Evolutionary conservation across 805 yeast species (phyloP).

Genomic region (Starmerella powellii): DNA sequence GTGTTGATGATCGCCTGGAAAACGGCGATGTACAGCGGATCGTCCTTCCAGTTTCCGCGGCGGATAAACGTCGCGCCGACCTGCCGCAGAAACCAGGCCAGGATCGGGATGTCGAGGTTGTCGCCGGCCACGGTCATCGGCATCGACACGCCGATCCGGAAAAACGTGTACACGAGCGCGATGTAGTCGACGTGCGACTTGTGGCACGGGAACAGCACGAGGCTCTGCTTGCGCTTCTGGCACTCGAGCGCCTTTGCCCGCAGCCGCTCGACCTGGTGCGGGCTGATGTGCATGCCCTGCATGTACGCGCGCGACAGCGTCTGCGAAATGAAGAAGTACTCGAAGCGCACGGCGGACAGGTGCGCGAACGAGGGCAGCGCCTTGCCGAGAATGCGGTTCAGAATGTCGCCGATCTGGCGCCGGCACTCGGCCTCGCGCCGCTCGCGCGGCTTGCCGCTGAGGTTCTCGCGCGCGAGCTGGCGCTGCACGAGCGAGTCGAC

Average conservation of each 20-base stretch:
- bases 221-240: conserved; percentile 28
- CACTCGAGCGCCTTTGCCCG: conserved; percentile 29
- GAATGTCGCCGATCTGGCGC: conserved; percentile 26
- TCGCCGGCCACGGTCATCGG: conserved; percentile 59
- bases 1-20: conserved; percentile 38
- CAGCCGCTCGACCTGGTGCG: conserved; percentile 28
- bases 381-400: conserved; percentile 25
- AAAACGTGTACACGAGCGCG: conserved; percentile 42
- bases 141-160: conserved; percentile 41
- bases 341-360: conserved; percentile 25
- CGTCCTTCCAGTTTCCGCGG: conserved; percentile 33
- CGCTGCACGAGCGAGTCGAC: conserved; percentile 27
- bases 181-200: conserved; percentile 53
- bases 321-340: conserved; percentile 32
- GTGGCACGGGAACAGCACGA: conserved; percentile 46
- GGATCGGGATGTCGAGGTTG: conserved; percentile 46
- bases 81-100: conserved; percentile 40
- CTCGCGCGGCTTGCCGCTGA: conserved; percentile 17
- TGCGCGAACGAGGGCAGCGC: conserved; percentile 30
- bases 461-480: conserved; percentile 25
- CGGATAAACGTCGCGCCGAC: conserved; percentile 50
- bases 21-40: conserved; percentile 35
- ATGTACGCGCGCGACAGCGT: conserved; percentile 31
- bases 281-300: conserved; percentile 34
- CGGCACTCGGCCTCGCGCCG: conserved; percentile 24